Percentiles rank a stretch among this genome's conserved stretches.
These are phyloP conservation scores for Fusarium sp. DNA, from an alignment of 2,329 filamentous ascomycete genomes.

Conservation along the genomic window DNA sequence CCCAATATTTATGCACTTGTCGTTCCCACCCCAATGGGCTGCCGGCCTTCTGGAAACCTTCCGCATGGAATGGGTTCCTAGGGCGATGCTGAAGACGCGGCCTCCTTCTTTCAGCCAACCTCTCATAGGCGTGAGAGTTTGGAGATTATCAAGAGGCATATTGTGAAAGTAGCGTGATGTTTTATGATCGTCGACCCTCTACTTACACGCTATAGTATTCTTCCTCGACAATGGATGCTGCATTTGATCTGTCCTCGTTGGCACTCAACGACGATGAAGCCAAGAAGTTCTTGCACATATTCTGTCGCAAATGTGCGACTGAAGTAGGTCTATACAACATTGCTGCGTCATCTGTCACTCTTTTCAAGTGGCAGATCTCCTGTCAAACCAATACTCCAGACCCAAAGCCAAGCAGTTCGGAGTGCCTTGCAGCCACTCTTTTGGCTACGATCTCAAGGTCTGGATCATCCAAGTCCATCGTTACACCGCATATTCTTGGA, in stretches of 20 bases:
- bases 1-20: slow-evolving; percentile 66
- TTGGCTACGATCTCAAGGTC: slow-evolving; percentile 67
- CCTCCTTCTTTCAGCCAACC: slow-evolving; percentile 60
- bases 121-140: slow-evolving; percentile 61
- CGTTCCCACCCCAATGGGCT: slow-evolving; percentile 45
- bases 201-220: slow-evolving; percentile 57
- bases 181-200: slow-evolving; percentile 20
- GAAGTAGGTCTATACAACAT: slow-evolving; percentile 64
- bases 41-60: slow-evolving; percentile 54
- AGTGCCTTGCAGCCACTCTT: slow-evolving; percentile 68
- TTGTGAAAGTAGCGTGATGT: slow-evolving; percentile 49
- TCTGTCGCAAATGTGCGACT: slow-evolving; percentile 60
- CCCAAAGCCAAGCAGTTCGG: slow-evolving; percentile 56
- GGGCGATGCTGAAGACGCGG: slow-evolving; percentile 49
- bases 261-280: slow-evolving; percentile 45
- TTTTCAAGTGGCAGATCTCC: slow-evolving; percentile 71
- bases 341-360: slow-evolving; percentile 60
- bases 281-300: slow-evolving; percentile 56
- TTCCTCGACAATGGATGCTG: slow-evolving; percentile 49
- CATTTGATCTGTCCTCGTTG: slow-evolving; percentile 49
- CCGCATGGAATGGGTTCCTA: slow-evolving; percentile 58
- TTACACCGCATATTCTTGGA: slow-evolving; percentile 55
- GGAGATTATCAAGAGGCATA: slow-evolving; percentile 63
- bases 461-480: slow-evolving; percentile 68
- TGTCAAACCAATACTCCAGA: slow-evolving; percentile 52